Evolutionary conservation across 108 stramenopile genomes (phyloP), one percentile per base, ranked within the genome.

Genomic region (Epipyxis sp.): DNA sequence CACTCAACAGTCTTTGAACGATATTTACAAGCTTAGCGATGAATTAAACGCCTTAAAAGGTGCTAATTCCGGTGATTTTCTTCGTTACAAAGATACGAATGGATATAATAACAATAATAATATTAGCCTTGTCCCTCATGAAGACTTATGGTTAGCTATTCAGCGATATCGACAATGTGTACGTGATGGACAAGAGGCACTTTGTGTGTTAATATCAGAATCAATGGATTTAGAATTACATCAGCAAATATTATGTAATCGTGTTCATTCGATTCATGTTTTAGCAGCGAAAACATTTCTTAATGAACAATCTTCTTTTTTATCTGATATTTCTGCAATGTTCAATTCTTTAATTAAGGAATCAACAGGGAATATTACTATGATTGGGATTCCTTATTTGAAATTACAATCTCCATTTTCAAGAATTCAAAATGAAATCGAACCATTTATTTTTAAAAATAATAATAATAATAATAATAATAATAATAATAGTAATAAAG

Each of bases 141-240:
- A 65, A 6, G 61, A 65, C 61, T 35, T 65, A 32, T 65, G 61
- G 61, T 37, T 65, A 29, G 3, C 61, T 10, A 32, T 65, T 10
- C 61, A 65, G 35, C 3, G 61, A 32, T 65, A 65, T 25, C 20
- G 34, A 32, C 13, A 32, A 29, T 16, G 30, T 37, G 61, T 65
- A 65, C 61, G 61, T 13, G 61, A 65, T 65, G 27, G 30, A 13
- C 61, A 65, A 37, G 61, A 65, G 61, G 61, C 61, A 37, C 34
- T 65, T 16, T 65, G 13, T 13, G 61, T 65, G 61, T 37, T 65
- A 29, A 65, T 65, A 6, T 65, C 61, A 6, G 61, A 65, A 37
- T 65, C 3, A 3, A 65, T 65, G 61, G 61, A 65, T 37, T 32
- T 65, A 10, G 61, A 65, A 13, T 32, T 65, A 37, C 61, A 65